These are phyloP conservation scores for Geoglossum glabrum DNA, from an alignment of 495 filamentous ascomycete species.

Conservation along the genomic window DNA sequence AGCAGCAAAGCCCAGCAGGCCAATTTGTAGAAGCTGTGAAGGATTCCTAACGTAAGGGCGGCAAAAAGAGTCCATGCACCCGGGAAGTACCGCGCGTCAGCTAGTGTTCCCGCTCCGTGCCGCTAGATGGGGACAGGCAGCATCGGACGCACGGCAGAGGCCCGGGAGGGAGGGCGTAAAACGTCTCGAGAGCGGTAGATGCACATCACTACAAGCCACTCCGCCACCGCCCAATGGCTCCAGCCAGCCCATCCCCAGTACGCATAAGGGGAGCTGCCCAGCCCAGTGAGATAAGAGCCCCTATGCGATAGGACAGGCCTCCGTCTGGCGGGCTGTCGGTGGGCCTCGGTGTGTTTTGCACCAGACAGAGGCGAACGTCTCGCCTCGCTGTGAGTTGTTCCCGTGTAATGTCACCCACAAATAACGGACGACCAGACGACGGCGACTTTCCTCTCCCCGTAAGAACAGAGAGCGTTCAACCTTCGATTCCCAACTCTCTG, in stretches of 20 bases:
- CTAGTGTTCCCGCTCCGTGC: background rate
- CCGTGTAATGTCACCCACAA: background rate
- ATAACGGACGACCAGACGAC: background rate
- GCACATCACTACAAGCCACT: slow-evolving; percentile 1
- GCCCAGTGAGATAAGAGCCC: background rate
- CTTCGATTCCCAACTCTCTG: background rate
- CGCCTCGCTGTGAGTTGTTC: background rate
- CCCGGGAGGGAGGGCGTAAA: background rate
- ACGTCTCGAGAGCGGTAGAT: background rate
- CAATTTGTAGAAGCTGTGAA: background rate
- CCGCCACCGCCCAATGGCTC: background rate
- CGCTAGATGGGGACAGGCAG: background rate
- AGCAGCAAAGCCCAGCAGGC: background rate
- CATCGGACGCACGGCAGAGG: background rate
- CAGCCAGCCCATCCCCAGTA: background rate
- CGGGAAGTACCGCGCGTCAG: background rate
- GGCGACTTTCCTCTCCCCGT: background rate
- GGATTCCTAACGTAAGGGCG: background rate
- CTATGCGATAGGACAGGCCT: background rate
- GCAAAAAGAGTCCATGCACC: background rate
- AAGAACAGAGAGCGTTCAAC: background rate
- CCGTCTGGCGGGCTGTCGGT: no score
- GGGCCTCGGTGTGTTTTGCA: background rate
- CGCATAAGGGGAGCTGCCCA: background rate
- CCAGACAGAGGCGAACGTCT: background rate